Evolutionary conservation across 192 early-diverging fungal species (phyloP).

Genomic region (Obelidium mucronatum): DNA sequence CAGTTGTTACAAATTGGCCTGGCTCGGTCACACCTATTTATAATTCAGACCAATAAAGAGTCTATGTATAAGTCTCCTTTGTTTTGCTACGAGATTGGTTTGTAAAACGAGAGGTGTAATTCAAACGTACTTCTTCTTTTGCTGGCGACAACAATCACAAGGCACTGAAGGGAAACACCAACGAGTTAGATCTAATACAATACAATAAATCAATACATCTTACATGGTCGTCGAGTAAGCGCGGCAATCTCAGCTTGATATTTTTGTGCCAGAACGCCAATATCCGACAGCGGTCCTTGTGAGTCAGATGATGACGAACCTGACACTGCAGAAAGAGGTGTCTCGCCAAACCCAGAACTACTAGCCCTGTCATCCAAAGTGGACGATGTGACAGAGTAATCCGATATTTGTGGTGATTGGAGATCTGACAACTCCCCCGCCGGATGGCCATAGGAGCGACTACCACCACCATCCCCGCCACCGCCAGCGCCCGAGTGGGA

Average conservation of each 20-base stretch:
- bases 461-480: no score
- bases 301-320: not conserved
- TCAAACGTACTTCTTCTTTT: slow-evolving; percentile 12
- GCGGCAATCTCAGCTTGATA: slow-evolving; percentile 14
- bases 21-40: not conserved
- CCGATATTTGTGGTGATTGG: no score
- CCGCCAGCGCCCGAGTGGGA: no score
- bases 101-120: not conserved
- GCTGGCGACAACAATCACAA: slow-evolving; percentile 7
- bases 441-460: no score
- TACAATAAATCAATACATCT: no score
- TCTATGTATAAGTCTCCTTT: not conserved
- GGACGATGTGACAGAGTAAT: no score
- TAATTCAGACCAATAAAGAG: not conserved
- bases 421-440: no score
- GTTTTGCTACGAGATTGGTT: not conserved
- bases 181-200: no score
- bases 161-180: no score
- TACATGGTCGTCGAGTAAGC: not conserved
- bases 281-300: not conserved
- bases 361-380: no score
- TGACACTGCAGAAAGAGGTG: not conserved
- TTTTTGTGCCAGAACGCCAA: not conserved
- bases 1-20: slow-evolving; percentile 4
- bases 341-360: no score